Evolutionary conservation across 192 early-diverging fungal species (phyloP).

Genomic region (Coemansia sp.): DNA sequence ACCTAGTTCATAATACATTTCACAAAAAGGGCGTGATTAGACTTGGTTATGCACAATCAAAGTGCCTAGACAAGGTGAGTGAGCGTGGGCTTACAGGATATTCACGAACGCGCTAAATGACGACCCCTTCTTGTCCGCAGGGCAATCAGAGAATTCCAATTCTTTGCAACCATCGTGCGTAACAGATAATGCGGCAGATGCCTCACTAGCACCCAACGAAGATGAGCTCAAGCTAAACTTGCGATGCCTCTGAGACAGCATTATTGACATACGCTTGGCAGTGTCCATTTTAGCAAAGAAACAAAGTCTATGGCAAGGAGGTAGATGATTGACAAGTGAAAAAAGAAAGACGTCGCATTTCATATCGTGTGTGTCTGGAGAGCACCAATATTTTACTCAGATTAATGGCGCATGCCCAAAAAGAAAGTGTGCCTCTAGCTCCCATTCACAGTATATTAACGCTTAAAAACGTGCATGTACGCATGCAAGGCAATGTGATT

Average conservation of each 20-base stretch:
- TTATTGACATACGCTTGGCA: neutral
- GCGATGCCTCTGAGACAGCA: neutral
- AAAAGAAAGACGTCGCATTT: neutral
- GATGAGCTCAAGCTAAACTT: neutral
- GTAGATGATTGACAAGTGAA: neutral
- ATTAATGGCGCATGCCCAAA: neutral
- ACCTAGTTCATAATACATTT: conserved; percentile 9
- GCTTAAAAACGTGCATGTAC: neutral
- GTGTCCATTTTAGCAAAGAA: neutral
- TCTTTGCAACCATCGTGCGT: neutral
- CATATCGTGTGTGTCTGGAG: neutral
- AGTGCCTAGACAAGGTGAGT: neutral
- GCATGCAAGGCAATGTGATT: conserved; percentile 6
- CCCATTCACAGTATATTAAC: neutral
- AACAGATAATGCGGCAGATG: neutral
- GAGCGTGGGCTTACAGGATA: conserved; percentile 25
- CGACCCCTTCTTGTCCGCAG: conserved; percentile 17
- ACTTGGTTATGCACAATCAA: neutral
- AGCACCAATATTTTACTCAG: neutral
- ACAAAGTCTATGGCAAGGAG: neutral
- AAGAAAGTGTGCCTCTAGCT: neutral
- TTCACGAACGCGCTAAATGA: conserved; percentile 40
- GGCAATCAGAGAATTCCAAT: neutral
- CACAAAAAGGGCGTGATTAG: neutral
- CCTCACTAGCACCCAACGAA: neutral